phyloP scores from a whole-genome alignment of 1,139 yeast genomes.

The Zygotorulaspora mrakii region DNA sequence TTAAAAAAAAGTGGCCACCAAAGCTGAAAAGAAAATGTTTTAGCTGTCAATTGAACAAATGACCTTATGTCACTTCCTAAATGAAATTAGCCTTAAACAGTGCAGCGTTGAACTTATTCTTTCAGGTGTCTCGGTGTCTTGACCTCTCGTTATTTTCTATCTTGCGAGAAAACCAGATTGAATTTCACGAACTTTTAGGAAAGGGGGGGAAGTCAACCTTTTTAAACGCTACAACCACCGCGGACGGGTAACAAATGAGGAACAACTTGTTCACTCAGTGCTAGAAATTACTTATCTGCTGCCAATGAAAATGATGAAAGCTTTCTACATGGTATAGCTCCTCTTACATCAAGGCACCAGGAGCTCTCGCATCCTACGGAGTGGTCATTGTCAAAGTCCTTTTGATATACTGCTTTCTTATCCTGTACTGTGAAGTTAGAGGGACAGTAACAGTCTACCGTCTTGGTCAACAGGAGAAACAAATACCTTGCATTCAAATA shows the following conservation, averaged over 20 bases:
- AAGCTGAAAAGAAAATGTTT: background rate
- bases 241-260: background rate
- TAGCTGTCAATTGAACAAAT: constrained; percentile 2
- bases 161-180: constrained; percentile 4
- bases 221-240: background rate
- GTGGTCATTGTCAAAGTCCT: too few species aligned
- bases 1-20: constrained; percentile 1
- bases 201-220: constrained; percentile 4
- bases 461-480: too few species aligned
- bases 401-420: too few species aligned
- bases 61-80: background rate
- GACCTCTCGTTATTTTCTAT: background rate
- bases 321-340: too few species aligned
- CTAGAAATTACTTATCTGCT: too few species aligned
- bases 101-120: background rate
- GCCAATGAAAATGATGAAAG: too few species aligned
- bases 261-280: too few species aligned
- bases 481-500: too few species aligned
- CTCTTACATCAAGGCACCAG: too few species aligned
- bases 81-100: background rate
- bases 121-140: background rate
- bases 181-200: constrained; percentile 1
- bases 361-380: too few species aligned
- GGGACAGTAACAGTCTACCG: too few species aligned
- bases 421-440: too few species aligned